A percentile compares a stretch with the other conserved stretches of the same genome.
Evolutionary conservation across 371 early-diverging fungal species (phyloP).

Genomic region (Batkoa obscura): DNA sequence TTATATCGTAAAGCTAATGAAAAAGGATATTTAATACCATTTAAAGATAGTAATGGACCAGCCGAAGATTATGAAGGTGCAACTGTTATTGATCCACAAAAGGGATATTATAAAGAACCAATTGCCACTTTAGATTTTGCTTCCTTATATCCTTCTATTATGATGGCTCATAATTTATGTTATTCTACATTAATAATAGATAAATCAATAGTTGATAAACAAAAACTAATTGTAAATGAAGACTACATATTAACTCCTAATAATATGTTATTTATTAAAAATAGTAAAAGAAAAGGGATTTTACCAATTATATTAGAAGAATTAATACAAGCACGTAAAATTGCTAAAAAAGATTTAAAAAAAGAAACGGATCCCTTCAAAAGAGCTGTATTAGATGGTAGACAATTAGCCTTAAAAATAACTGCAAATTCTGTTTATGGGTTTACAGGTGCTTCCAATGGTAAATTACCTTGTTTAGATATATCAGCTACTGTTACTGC

Average conservation of each 20-base stretch:
- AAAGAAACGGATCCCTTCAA: slow-evolving; percentile 88
- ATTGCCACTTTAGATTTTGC: slow-evolving; percentile 99
- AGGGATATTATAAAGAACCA: slow-evolving; percentile 91
- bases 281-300: slow-evolving; percentile 62
- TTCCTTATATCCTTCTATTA: slow-evolving; percentile 99
- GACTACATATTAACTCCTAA: slow-evolving; percentile 85
- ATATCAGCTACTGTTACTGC: slow-evolving; percentile 98
- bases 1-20: slow-evolving; percentile 79
- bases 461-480: slow-evolving; percentile 94
- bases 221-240: slow-evolving; percentile 43
- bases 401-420: slow-evolving; percentile 96
- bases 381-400: slow-evolving; percentile 86
- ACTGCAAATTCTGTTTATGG: slow-evolving; percentile 99
- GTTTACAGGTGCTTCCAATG: slow-evolving; percentile 97
- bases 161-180: slow-evolving; percentile 99
- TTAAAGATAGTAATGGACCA: slow-evolving; percentile 50
- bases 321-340: slow-evolving; percentile 88
- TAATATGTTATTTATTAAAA: slow-evolving; percentile 57
- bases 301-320: slow-evolving; percentile 89
- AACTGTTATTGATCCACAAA: slow-evolving; percentile 95
- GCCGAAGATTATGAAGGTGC: slow-evolving; percentile 97
- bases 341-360: slow-evolving; percentile 86
- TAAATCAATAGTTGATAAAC: slow-evolving; percentile 27
- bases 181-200: slow-evolving; percentile 82
- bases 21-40: slow-evolving; percentile 84